phyloP scores from a whole-genome alignment of 2,329 filamentous ascomycete species.

The Pleurostoma richardsiae region DNA sequence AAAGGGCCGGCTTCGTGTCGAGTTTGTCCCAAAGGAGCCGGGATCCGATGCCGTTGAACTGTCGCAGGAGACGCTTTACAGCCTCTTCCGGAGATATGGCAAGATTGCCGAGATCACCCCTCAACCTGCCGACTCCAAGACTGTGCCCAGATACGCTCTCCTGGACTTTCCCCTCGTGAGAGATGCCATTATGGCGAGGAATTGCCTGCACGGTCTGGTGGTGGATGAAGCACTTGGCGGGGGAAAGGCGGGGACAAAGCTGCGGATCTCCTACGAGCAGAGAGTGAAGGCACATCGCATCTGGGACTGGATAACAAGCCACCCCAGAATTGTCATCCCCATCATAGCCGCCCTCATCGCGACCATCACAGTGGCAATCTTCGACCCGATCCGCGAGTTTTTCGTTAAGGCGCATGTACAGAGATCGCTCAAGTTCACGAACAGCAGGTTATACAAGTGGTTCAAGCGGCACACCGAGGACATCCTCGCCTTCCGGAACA shows the following conservation, averaged over 20 bases:
- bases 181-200: slow-evolving; percentile 81
- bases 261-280: slow-evolving; percentile 80
- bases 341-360: slow-evolving; percentile 75
- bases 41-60: slow-evolving; percentile 72
- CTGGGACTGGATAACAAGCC: slow-evolving; percentile 80
- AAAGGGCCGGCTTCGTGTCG: slow-evolving; percentile 69
- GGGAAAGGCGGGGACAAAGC: slow-evolving; percentile 67
- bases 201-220: slow-evolving; percentile 83
- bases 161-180: slow-evolving; percentile 71
- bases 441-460: slow-evolving; percentile 75
- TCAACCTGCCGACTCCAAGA: slow-evolving; percentile 82
- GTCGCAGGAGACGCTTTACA: slow-evolving; percentile 81
- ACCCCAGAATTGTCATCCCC: slow-evolving; percentile 86
- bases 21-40: slow-evolving; percentile 72
- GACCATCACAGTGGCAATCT: slow-evolving; percentile 78
- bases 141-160: slow-evolving; percentile 72
- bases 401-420: slow-evolving; percentile 89
- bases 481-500: slow-evolving; percentile 54
- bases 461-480: slow-evolving; percentile 68
- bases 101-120: slow-evolving; percentile 82
- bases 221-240: slow-evolving; percentile 66
- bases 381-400: slow-evolving; percentile 90
- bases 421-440: slow-evolving; percentile 65
- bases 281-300: slow-evolving; percentile 73
- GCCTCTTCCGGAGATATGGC: slow-evolving; percentile 82